Percentiles rank a stretch among this genome's conserved stretches.
phyloP scores from a whole-genome alignment of 2,329 filamentous ascomycete species.

The Neonectria punicea region DNA sequence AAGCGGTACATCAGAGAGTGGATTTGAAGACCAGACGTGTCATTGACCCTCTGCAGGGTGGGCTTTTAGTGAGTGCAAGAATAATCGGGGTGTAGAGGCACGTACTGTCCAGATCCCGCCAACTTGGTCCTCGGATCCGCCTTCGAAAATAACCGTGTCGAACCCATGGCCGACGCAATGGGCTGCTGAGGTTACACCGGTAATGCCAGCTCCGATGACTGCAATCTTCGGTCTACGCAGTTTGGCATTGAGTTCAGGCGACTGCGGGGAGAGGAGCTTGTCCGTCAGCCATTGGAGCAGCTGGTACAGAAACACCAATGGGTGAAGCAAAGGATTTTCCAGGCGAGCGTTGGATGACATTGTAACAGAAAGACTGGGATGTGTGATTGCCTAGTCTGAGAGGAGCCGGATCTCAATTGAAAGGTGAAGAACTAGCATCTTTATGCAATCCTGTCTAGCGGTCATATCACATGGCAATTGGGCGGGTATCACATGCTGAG shows the following conservation, averaged over 20 bases:
- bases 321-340: slow-evolving; percentile 59
- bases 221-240: slow-evolving; percentile 74
- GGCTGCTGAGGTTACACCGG: slow-evolving; percentile 79
- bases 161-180: slow-evolving; percentile 90
- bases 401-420: neutral
- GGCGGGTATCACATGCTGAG: neutral
- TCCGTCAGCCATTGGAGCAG: slow-evolving; percentile 72
- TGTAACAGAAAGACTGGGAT: neutral
- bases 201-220: slow-evolving; percentile 77
- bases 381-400: neutral
- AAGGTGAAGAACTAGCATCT: neutral
- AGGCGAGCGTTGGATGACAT: slow-evolving; percentile 49
- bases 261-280: slow-evolving; percentile 74
- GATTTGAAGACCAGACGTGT: slow-evolving; percentile 84
- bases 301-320: slow-evolving; percentile 71
- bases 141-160: slow-evolving; percentile 83
- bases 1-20: slow-evolving; percentile 91
- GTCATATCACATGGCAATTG: neutral
- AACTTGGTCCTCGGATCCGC: slow-evolving; percentile 70
- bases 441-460: neutral
- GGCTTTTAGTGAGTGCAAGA: slow-evolving; percentile 3
- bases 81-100: neutral
- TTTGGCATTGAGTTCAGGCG: slow-evolving; percentile 68
- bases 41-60: slow-evolving; percentile 73
- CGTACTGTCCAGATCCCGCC: slow-evolving; percentile 85